phyloP scores from a whole-genome alignment of 768 basidiomycete species.

The Rhizopogon vesiculosus region DNA sequence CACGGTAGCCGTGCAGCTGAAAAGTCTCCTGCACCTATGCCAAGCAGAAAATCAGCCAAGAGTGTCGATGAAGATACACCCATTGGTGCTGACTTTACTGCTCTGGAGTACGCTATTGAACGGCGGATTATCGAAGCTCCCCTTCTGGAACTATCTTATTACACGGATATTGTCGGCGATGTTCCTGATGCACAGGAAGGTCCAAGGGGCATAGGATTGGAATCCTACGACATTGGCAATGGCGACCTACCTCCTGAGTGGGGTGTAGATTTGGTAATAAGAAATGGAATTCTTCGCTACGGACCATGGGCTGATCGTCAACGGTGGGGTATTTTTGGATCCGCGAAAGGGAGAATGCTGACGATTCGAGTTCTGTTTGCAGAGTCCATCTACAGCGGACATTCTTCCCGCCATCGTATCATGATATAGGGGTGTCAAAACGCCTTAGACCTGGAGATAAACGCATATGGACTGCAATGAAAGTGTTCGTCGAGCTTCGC shows the following conservation, averaged over 20 bases:
- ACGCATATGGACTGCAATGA: slow-evolving; percentile 78
- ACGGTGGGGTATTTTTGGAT: slow-evolving; percentile 38
- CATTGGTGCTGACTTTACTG: slow-evolving; percentile 49
- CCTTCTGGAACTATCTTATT: slow-evolving; percentile 77
- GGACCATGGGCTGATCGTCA: slow-evolving; percentile 98
- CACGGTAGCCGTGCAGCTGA: not conserved
- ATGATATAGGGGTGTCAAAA: slow-evolving; percentile 50
- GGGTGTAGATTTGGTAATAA: slow-evolving; percentile 84
- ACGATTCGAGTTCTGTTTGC: slow-evolving; percentile 3
- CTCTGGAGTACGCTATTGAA: slow-evolving; percentile 84
- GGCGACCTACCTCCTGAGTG: slow-evolving; percentile 88
- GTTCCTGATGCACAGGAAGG: slow-evolving; percentile 44
- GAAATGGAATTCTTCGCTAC: slow-evolving; percentile 72
- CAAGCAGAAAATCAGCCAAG: slow-evolving; percentile 15
- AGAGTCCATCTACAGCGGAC: slow-evolving; percentile 73
- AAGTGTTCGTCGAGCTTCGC: slow-evolving; percentile 76
- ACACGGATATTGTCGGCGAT: slow-evolving; percentile 77
- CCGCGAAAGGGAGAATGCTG: not conserved
- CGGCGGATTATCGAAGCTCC: slow-evolving; percentile 78
- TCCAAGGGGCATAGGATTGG: slow-evolving; percentile 28
- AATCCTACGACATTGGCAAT: slow-evolving; percentile 74
- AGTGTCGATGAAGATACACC: slow-evolving; percentile 50
- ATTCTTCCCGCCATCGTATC: slow-evolving; percentile 83
- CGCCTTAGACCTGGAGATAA: slow-evolving; percentile 71
- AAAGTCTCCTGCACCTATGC: not conserved